Conservation (phyloP, 2,329 filamentous ascomycete genomes). For the Byssochlamys sp. region DNA sequence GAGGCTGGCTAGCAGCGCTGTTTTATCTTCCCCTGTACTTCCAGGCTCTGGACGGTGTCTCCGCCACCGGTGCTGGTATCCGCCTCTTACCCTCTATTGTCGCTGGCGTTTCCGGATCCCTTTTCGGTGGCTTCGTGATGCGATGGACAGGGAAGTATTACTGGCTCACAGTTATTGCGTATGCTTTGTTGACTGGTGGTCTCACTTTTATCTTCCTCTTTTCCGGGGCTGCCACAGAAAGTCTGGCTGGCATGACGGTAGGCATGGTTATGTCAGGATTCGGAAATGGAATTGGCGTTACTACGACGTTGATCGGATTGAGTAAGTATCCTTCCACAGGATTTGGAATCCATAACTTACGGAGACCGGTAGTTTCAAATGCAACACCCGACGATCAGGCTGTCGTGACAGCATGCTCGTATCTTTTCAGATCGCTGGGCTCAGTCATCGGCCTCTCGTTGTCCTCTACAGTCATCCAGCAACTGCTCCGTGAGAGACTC, state of each 20-base stretch:
- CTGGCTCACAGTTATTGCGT: conserved; percentile 53
- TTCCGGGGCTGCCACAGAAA: conserved; percentile 45
- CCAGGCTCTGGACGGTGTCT: conserved; percentile 59
- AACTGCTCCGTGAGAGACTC: conserved; percentile 52
- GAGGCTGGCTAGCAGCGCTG: conserved; percentile 48
- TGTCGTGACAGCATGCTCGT: conserved; percentile 67
- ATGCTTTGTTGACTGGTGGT: conserved; percentile 46
- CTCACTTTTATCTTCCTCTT: conserved; percentile 49
- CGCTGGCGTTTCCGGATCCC: conserved; percentile 52
- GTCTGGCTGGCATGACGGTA: conserved; percentile 44
- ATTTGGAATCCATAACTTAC: conserved; percentile 3
- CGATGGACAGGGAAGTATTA: conserved; percentile 63
- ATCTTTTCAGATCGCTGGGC: conserved; percentile 68
- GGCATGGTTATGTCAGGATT: conserved; percentile 49
- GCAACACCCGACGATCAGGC: conserved; percentile 58
- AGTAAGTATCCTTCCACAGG: conserved; percentile 29
- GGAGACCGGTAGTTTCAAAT: conserved; percentile 51
- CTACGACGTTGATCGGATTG: conserved; percentile 60
- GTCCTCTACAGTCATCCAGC: conserved; percentile 62
- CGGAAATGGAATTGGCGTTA: conserved; percentile 53
- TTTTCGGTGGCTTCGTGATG: conserved; percentile 59
- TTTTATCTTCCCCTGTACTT: conserved; percentile 74
- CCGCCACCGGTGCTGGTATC: conserved; percentile 55
- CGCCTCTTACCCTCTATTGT: conserved; percentile 59
- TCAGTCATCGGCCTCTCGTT: conserved; percentile 59